Evolutionary conservation across 495 filamentous ascomycete species (phyloP), one percentile per base, ranked within the genome.

Genomic region (Penicillium mononematosum): DNA sequence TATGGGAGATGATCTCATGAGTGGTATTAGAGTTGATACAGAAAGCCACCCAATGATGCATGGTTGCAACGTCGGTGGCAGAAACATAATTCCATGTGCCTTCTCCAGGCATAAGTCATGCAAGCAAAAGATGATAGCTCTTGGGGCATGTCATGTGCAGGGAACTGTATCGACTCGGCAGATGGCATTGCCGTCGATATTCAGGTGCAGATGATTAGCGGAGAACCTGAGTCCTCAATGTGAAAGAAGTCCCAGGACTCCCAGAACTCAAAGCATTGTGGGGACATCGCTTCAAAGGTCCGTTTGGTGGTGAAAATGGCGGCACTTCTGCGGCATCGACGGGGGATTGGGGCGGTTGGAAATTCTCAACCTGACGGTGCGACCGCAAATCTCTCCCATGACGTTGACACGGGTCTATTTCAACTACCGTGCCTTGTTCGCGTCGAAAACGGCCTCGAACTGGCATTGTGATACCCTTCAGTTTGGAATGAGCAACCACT

Each of bases 11-110:
- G 14, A 41, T 47, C 44, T 55, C 36, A 51, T n/a, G n/a, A 39
- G 32, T 45, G 42, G 43, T 46, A 46, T 54, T 54, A 16, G n/a
- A 36, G 19, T 36, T 25, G 43, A 45, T 47, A 47, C 24, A 46
- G 32, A 24, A 55, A 14, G 12, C 31, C 19, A 39, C 27, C 45
- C 20, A 47, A 46, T 22, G 19, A 36, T 25, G n/a, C 12, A 47
- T 24, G 12, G 8, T 25, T 55, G 22, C 44, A 55, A 34, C 44
- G 22, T 47, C 0, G 32, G 25, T 32, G 25, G 50, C 25, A 29
- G 36, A 39, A 43, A 47, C 9, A 41, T 12, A 25, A n/a, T 39
- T 47, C 20, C 32, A 47, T 41, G 29, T 34, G 41, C 31, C 14
- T 46, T 45, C 7, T 53, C 24, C 52, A 25, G 31, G 29, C 41